Conservation (phyloP, 2,329 filamentous ascomycete species). For the Chrysoporthe puriensis region DNA sequence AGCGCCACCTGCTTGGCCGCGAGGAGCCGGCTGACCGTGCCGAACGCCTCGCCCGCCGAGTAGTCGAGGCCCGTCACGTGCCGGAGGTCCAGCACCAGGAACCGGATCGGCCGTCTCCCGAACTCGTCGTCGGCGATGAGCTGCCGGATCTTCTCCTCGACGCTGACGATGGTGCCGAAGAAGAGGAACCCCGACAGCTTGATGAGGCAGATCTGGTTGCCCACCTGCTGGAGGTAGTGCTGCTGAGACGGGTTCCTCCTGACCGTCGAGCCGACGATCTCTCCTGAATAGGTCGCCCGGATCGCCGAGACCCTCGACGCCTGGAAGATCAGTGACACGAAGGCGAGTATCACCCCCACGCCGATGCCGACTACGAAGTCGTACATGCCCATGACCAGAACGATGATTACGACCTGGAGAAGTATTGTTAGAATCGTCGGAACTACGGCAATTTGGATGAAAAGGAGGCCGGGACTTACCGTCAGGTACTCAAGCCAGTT, state of each 20-base stretch:
- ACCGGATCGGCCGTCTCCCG: constrained; percentile 77
- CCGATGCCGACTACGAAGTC: constrained; percentile 96
- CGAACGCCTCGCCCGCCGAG: constrained; percentile 93
- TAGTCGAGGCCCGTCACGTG: constrained; percentile 94
- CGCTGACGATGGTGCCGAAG: constrained; percentile 95
- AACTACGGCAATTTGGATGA: not conserved
- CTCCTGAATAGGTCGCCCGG: constrained; percentile 85
- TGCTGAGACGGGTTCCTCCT: constrained; percentile 88
- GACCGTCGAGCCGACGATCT: constrained; percentile 89
- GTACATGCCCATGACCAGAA: constrained; percentile 93
- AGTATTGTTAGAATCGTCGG: not conserved
- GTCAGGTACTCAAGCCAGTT: constrained; percentile 88
- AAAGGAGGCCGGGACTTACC: constrained; percentile 46
- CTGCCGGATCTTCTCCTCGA: constrained; percentile 83
- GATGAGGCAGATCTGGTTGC: constrained; percentile 85
- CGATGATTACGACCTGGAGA: constrained; percentile 74
- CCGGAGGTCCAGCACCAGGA: constrained; percentile 84
- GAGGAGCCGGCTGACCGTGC: constrained; percentile 84
- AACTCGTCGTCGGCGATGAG: constrained; percentile 86
- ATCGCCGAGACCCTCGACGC: constrained; percentile 89
- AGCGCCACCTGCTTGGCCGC: constrained; percentile 77
- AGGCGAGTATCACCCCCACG: constrained; percentile 88
- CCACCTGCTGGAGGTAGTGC: constrained; percentile 82
- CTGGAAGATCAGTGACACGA: constrained; percentile 88
- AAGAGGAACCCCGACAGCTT: constrained; percentile 96